phyloP scores from a whole-genome alignment of 2,329 filamentous ascomycete species.

The Dactylonectria macrodidyma region DNA sequence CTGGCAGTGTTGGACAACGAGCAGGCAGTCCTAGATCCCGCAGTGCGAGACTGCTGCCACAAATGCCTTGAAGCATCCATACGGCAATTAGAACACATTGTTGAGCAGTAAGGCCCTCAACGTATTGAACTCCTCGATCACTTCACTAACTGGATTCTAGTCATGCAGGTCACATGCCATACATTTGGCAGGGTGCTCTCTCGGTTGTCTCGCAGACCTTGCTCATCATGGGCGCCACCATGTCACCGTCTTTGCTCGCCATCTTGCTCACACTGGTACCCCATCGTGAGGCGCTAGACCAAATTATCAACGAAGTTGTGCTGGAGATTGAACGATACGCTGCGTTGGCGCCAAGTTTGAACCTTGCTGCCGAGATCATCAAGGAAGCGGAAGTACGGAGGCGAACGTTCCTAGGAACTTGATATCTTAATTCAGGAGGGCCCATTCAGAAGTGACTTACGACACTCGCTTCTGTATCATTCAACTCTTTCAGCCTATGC shows the following conservation, averaged over 20 bases:
- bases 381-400: conserved; percentile 83
- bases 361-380: conserved; percentile 84
- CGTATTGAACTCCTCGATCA: neutral
- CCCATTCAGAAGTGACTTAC: neutral
- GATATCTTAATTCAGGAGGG: conserved; percentile 41
- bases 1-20: conserved; percentile 85
- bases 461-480: neutral
- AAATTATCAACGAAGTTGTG: conserved; percentile 84
- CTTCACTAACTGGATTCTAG: conserved; percentile 55
- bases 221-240: conserved; percentile 87
- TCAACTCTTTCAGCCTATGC: neutral
- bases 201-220: conserved; percentile 88
- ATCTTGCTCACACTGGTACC: conserved; percentile 73
- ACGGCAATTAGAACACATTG: conserved; percentile 84
- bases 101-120: conserved; percentile 74
- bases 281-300: conserved; percentile 75
- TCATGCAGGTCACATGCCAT: conserved; percentile 87
- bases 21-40: conserved; percentile 77
- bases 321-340: conserved; percentile 82
- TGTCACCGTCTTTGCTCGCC: conserved; percentile 79
- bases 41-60: conserved; percentile 83
- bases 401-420: conserved; percentile 72
- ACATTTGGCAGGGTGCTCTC: conserved; percentile 87
- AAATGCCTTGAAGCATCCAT: conserved; percentile 87
- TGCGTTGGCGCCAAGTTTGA: conserved; percentile 81